Conservation (phyloP, 148 eudicot genomes). For the Silene latifolia region DNA sequence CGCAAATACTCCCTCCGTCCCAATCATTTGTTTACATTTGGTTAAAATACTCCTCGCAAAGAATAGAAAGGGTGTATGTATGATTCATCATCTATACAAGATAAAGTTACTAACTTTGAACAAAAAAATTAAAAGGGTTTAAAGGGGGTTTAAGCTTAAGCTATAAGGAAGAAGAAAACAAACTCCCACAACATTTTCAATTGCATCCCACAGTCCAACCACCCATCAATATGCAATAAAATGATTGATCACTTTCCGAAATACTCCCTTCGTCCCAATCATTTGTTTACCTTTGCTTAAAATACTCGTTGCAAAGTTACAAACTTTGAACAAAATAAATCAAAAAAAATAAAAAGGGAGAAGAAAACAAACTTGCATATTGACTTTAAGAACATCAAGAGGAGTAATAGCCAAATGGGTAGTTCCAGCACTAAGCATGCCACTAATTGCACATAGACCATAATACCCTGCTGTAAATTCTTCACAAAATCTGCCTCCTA, state of each 20-base stretch:
- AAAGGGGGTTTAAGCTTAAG: no score
- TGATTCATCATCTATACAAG: conserved; percentile 3
- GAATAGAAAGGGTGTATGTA: conserved; percentile 15
- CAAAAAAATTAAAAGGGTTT: no score
- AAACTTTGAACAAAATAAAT: background rate
- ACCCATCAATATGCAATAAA: no score
- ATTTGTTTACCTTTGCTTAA: background rate
- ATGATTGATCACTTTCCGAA: no score
- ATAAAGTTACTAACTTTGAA: background rate
- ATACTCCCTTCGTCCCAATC: no score
- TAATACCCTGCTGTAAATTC: conserved; percentile 72
- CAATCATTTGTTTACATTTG: background rate
- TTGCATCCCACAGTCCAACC: no score
- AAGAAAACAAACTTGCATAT: conserved; percentile 69
- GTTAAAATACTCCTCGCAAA: background rate
- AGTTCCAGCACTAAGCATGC: conserved; percentile 87
- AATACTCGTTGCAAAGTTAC: background rate
- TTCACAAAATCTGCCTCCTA: conserved; percentile 42
- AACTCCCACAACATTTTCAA: no score
- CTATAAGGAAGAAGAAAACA: no score
- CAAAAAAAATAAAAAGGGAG: conserved; percentile 13
- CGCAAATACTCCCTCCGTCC: background rate
- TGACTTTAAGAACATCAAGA: conserved; percentile 92
- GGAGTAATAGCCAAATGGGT: conserved; percentile 90
- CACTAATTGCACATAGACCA: conserved; percentile 70